phyloP scores from a whole-genome alignment of 495 filamentous ascomycete species.

The Penicillium flavigenum region DNA sequence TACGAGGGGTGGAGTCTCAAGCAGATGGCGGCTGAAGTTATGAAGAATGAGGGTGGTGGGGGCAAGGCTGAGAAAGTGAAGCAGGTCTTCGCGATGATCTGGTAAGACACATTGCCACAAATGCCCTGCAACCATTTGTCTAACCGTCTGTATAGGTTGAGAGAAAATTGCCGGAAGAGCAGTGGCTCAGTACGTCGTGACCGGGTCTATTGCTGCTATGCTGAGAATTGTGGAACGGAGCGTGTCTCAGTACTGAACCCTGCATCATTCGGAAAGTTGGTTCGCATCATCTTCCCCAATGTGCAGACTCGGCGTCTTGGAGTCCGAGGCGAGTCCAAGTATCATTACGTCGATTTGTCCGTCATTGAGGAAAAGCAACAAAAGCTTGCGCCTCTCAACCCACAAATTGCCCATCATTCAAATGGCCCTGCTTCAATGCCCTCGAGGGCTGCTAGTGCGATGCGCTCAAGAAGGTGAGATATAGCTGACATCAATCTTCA shows the following conservation, averaged over 20 bases:
- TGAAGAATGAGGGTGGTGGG: constrained; percentile 67
- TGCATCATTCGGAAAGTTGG: constrained; percentile 95
- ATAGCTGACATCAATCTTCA: constrained; percentile 3
- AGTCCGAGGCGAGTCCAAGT: constrained; percentile 95
- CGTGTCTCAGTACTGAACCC: constrained; percentile 91
- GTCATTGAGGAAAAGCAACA: constrained; percentile 57
- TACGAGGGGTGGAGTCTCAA: constrained; percentile 73
- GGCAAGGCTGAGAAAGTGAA: constrained; percentile 87
- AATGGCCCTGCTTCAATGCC: constrained; percentile 19
- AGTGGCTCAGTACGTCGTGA: constrained; percentile 85
- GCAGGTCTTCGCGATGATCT: constrained; percentile 97
- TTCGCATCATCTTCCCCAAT: constrained; percentile 91
- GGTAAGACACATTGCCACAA: constrained; percentile 53
- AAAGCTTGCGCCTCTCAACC: constrained; percentile 31
- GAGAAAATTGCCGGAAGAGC: constrained; percentile 73
- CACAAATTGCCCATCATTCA: constrained; percentile 27
- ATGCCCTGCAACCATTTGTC: not conserved
- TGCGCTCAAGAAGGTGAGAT: constrained; percentile 39
- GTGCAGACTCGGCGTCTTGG: constrained; percentile 89
- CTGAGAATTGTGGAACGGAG: constrained; percentile 83
- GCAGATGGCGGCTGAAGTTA: constrained; percentile 80
- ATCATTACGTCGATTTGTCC: constrained; percentile 90
- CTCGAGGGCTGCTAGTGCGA: constrained; percentile 31
- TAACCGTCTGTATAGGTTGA: constrained; percentile 60
- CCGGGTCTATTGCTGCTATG: constrained; percentile 91